Evolutionary conservation across 495 filamentous ascomycete species (phyloP).

Genomic region (Hypoxylon rickii): DNA sequence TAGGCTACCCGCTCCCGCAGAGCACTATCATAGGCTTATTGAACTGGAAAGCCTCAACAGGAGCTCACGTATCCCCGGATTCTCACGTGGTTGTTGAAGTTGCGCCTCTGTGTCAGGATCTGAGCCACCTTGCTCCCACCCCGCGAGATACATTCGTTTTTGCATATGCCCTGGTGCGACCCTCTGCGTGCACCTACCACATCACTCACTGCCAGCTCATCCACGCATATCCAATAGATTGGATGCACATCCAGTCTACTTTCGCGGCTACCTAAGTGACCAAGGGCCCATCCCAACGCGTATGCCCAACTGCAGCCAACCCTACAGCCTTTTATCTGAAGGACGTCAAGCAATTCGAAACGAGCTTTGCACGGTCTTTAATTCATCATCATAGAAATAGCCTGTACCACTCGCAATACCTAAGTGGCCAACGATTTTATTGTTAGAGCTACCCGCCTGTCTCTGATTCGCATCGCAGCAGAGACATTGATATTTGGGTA

Average conservation of each 20-base stretch:
- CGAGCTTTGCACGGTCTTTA: constrained; percentile 37
- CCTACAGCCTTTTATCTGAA: constrained; percentile 39
- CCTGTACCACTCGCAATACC: constrained; percentile 27
- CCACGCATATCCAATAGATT: constrained; percentile 61
- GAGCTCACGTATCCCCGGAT: constrained; percentile 38
- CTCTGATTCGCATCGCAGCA: constrained; percentile 36
- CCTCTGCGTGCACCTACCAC: constrained; percentile 57
- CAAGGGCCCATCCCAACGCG: constrained; percentile 46
- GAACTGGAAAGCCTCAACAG: constrained; percentile 37
- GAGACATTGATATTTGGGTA: constrained; percentile 28
- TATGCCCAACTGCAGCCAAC: constrained; percentile 47
- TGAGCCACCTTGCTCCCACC: constrained; percentile 53
- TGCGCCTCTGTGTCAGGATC: constrained; percentile 40
- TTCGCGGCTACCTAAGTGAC: constrained; percentile 54
- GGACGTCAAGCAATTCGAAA: constrained; percentile 33
- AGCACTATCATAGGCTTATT: constrained; percentile 28
- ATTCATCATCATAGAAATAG: constrained; percentile 35
- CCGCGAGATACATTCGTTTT: constrained; percentile 59
- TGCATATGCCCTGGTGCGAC: constrained; percentile 62
- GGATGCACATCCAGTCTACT: constrained; percentile 57
- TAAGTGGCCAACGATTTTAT: constrained; percentile 31
- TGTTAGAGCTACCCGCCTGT: constrained; percentile 30
- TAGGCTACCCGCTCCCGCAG: constrained; percentile 40
- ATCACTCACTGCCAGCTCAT: constrained; percentile 62
- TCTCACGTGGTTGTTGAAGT: constrained; percentile 52